Evolutionary conservation across 352 stramenopile genomes (phyloP), one percentile per base, ranked within the genome.

Genomic region (Pythium dissimile): DNA sequence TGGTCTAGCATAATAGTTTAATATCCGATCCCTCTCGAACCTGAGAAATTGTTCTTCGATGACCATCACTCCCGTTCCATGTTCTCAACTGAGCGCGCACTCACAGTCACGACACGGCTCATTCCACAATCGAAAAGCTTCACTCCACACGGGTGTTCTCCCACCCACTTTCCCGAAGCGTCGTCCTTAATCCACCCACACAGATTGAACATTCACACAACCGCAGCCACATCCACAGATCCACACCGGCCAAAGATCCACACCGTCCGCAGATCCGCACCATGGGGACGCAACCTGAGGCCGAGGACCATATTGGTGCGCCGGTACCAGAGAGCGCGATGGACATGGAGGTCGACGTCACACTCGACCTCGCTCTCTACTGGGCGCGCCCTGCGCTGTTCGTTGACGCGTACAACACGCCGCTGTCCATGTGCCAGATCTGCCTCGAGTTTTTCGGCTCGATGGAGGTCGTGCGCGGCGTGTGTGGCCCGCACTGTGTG

Each of bases 341-440:
- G 15, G 46, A 58, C 9, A 52, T 34, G 10, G 39, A 27, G 45
- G 45, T 67, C 1, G 53, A 62, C 21, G 52, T 67, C 28, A 5
- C 28, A 24, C 52, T 67, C 1, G 53, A 62, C 21, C 60, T 67
- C 28, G 9, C 28, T 21, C 53, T 67, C 21, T 28, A 13, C 12
- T 54, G 30, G 6, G 31, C 30, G 1, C 9, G 20, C 27, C 11
- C 37, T 2, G 15, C 18, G 35, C 23, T 26, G 7, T 34, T 54
- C 21, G 50, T 39, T 44, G 45, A 67, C 13, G 39, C 34, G 3
- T 62, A 73, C 20, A 59, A 58, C 11, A 62, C 39, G 21, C 51
- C 46, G 32, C 31, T 78, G 15, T 65, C 73, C 2, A 54, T 56
- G 38, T 87, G 77, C 49, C 77, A 87, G 66, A 87, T 87, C 54